A percentile compares a stretch with the other conserved stretches of the same genome.
Conservation (phyloP, 169 alveolate genomes). For the Eimeria acervulina region DNA sequence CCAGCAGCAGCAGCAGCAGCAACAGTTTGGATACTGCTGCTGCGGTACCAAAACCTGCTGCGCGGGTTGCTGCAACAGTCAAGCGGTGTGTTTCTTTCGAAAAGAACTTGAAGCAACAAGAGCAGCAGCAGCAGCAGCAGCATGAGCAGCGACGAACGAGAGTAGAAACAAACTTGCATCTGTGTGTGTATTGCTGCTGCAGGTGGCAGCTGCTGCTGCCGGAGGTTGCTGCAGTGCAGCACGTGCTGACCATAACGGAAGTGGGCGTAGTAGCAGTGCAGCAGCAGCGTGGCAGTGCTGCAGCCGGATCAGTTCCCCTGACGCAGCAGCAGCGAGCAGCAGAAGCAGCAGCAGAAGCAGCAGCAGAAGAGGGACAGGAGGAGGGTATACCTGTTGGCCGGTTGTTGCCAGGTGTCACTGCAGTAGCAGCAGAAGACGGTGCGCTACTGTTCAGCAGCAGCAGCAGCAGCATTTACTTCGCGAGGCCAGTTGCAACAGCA, state of each 20-base stretch:
- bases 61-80: conserved; percentile 47
- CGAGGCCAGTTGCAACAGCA: conserved; percentile 45
- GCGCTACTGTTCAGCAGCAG: conserved; percentile 55
- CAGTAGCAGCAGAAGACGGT: conserved; percentile 50
- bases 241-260: conserved; percentile 40
- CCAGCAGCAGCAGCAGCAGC: conserved; percentile 55
- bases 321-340: background rate
- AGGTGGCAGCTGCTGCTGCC: conserved; percentile 78
- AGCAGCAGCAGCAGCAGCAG: conserved; percentile 31
- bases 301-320: background rate
- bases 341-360: background rate
- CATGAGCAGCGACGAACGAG: background rate
- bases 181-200: conserved; percentile 59
- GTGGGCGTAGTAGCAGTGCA: conserved; percentile 66
- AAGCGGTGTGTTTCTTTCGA: background rate
- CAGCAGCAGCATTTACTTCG: conserved; percentile 53
- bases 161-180: background rate
- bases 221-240: conserved; percentile 50
- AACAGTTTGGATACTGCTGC: background rate
- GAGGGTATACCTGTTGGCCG: conserved; percentile 21
- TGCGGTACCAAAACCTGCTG: conserved; percentile 13
- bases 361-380: background rate
- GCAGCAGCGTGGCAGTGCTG: conserved; percentile 53
- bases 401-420: conserved; percentile 20
- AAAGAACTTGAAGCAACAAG: background rate